Base-by-base conservation (phyloP, 1,284 basidiomycete genomes). In the Coniophora puteana region DNA sequence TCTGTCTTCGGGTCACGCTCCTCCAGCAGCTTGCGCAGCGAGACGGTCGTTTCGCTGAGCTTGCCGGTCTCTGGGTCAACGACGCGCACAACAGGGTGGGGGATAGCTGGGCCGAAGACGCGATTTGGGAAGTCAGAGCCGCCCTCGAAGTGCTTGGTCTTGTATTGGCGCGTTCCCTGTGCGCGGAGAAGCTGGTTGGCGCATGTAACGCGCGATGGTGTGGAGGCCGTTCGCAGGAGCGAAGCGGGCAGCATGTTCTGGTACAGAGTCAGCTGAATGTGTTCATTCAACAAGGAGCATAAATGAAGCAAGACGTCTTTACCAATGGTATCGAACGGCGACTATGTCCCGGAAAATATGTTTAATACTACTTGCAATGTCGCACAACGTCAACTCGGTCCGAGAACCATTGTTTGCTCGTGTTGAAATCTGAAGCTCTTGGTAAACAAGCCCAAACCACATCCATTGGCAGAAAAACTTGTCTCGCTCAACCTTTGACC, bases 11-110 rank as follows among this genome's bases (percentile, higher is more conserved):
- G 55, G 53, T 77, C 57, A 8, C 33, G 30, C 26, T 36, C 74
- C 47, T 22, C 59, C 47, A 23, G 57, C 51, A 51, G 82, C 56
- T 33, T 80, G 48, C n/a, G 59, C 50, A 34, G 48, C 13, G 22
- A 76, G 55, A 13, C 52, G 5, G 55, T 58, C 1, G 68, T 65
- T 0, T 52, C 46, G 0, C 57, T 57, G 8, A 76, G 68, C 13
- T 60, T 63, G 12, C 66, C 63, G n/a, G 71, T 74, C 36, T 67
- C 61, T 2, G 70, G 60, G 50, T 80, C 69, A 37, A 74, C 65
- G 31, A 81, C 57, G 42, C 69, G 70, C 31, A 83, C 80, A 27
- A 60, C 42, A 3, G 40, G 22, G 46, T 62, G 55, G 0, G 55
- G 56, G 21, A 77, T 77, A 2, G 65, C 53, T 3, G 57, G 51